These are phyloP conservation scores for Pezicula neosporulosa DNA, from an alignment of 2,329 filamentous ascomycete species.

Conservation along the genomic window DNA sequence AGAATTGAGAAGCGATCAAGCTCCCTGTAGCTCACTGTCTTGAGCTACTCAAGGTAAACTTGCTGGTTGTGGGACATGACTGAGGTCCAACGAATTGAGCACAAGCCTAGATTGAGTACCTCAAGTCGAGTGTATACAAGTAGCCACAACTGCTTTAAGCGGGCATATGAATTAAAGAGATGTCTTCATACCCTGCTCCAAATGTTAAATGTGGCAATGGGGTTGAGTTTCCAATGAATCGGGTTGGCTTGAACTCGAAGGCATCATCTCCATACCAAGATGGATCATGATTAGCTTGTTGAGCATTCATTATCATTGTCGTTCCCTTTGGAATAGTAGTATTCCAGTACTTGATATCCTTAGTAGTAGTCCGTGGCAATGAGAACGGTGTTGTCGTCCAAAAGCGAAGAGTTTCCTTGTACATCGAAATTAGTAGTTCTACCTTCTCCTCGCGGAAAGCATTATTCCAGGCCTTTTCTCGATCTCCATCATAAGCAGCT, in stretches of 20 bases:
- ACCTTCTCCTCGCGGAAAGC: conserved; percentile 22
- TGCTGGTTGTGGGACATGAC: too few species aligned
- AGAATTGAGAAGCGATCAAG: too few species aligned
- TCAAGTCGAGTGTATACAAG: too few species aligned
- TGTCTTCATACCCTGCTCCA: conserved; percentile 12
- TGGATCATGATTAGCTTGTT: conserved; percentile 19
- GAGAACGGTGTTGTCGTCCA: conserved; percentile 18
- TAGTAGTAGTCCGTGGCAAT: conserved; percentile 12
- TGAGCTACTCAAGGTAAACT: too few species aligned
- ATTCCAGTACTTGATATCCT: conserved; percentile 13
- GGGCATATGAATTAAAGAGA: too few species aligned
- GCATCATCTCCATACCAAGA: conserved; percentile 18
- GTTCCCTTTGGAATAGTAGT: conserved; percentile 18
- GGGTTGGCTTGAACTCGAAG: conserved; percentile 15
- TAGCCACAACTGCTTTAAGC: too few species aligned
- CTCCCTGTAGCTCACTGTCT: too few species aligned
- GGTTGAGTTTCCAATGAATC: conserved; percentile 13
- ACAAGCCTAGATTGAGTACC: too few species aligned
- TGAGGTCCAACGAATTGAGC: too few species aligned
- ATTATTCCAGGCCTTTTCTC: conserved; percentile 16
- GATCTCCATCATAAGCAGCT: conserved; percentile 16
- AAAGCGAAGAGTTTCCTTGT: conserved; percentile 19
- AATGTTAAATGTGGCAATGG: conserved; percentile 19
- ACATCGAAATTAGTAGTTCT: conserved; percentile 15
- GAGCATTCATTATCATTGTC: conserved; percentile 23